Percentiles rank a stretch among this genome's conserved stretches.
Evolutionary conservation across 306 rosid genomes (phyloP).

Genomic region (Corylus avellana): DNA sequence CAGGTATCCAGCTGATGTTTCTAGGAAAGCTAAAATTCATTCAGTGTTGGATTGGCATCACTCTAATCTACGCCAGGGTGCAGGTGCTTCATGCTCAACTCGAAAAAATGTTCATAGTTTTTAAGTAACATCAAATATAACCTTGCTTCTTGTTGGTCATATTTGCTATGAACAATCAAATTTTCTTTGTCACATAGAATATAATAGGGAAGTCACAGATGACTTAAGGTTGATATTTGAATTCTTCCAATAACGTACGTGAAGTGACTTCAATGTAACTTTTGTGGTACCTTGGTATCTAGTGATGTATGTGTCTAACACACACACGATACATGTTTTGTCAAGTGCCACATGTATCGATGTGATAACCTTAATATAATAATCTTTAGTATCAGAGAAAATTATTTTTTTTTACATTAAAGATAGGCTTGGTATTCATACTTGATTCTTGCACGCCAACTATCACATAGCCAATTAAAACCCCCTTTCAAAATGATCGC

Average conservation of each 20-base stretch:
- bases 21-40: constrained; percentile 77
- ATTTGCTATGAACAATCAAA: constrained; percentile 10
- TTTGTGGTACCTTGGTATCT: not conserved
- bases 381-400: not conserved
- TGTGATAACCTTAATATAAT: not conserved
- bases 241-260: not conserved
- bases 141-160: not conserved
- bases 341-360: not conserved
- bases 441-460: not conserved
- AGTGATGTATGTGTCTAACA: not conserved
- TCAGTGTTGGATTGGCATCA: constrained; percentile 92
- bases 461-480: not conserved
- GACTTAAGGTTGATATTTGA: not conserved
- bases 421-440: not conserved
- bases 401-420: not conserved
- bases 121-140: not conserved
- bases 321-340: no score
- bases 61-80: constrained; percentile 71
- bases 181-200: constrained; percentile 6
- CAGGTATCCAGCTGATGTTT: constrained; percentile 90
- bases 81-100: constrained; percentile 49
- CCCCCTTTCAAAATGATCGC: not conserved
- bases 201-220: not conserved
- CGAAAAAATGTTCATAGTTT: constrained; percentile 16
- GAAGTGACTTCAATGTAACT: not conserved